These are phyloP conservation scores for Penicillium sumatraense DNA, from an alignment of 2,329 filamentous ascomycete species.

Conservation along the genomic window DNA sequence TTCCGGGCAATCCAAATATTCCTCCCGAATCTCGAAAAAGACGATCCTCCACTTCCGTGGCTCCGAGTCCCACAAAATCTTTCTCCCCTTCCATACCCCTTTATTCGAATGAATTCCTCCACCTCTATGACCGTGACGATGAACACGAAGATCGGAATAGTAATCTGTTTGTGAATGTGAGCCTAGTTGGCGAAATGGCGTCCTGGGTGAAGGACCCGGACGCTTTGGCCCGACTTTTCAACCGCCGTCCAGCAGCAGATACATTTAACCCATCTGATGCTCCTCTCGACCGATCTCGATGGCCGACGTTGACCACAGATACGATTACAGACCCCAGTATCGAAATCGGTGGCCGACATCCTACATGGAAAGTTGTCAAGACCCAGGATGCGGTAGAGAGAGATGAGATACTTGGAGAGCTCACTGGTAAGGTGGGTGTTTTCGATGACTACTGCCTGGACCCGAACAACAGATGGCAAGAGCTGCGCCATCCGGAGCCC, in stretches of 20 bases:
- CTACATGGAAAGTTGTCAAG: constrained; percentile 69
- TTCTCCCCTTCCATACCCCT: constrained; percentile 66
- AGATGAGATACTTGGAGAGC: constrained; percentile 67
- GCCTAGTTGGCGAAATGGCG: constrained; percentile 74
- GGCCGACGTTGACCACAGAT: constrained; percentile 58
- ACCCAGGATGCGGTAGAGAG: constrained; percentile 56
- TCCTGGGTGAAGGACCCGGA: constrained; percentile 78
- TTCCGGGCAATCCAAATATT: constrained; percentile 67
- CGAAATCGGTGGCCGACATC: constrained; percentile 59
- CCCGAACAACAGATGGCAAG: constrained; percentile 69
- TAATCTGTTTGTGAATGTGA: constrained; percentile 78
- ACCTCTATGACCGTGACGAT: constrained; percentile 70
- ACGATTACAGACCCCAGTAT: constrained; percentile 55
- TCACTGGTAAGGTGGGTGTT: constrained; percentile 77
- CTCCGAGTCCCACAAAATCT: constrained; percentile 73
- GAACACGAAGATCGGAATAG: constrained; percentile 64
- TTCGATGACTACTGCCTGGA: constrained; percentile 74
- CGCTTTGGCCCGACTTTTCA: constrained; percentile 69
- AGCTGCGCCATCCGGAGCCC: constrained; percentile 63
- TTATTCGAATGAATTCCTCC: constrained; percentile 76
- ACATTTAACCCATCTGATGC: constrained; percentile 70
- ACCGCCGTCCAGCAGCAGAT: constrained; percentile 65
- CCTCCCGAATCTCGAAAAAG: constrained; percentile 65
- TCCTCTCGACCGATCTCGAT: constrained; percentile 58
- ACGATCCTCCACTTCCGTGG: constrained; percentile 62